Base-by-base conservation (phyloP, 108 stramenopile species). In the Skeletonema tropicum region DNA sequence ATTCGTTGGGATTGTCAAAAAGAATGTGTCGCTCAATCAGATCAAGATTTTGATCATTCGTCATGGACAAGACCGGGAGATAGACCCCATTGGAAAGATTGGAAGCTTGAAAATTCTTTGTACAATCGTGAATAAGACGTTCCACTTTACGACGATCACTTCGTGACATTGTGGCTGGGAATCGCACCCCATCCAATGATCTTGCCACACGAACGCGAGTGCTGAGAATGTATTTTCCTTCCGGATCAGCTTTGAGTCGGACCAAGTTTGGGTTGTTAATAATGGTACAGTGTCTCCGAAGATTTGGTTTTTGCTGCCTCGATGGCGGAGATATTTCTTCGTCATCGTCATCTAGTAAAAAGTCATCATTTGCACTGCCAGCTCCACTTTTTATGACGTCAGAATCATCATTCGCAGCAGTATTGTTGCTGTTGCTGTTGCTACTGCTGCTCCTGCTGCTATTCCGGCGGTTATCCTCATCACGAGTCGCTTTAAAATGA, bases 161-260 rank as follows among this genome's bases (percentile, higher is more conserved):
- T 13, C 89, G 64, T 35, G 83, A 77, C 84, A 92, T 92, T 26
- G 88, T 85, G 11, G 94, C 83, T 9, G 94, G 91, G 74, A 97
- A 93, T 9, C 85, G 77, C 39, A 95, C 83, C 26, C 95, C 94
- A 48, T 92, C 82, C 36, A 97, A 79, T 5, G 87, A 89, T 30
- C 96, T 80, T 6, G 94, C 94, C 10, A 94, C 88, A 33, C 96
- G 89, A 79, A 97, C 94, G 3, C 96, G 87, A 12, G 96, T 96
- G 41, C 92, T 92, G 41, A 95, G 33, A 38, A 97, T 93, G 66
- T 96, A 97, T 70, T 91, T 75, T 12, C 91, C 91, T 13, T 83
- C 77, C 8, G 93, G 91, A 79, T 96, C 91, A 46, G 86, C 68
- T 60, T 76, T 48, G 65, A 73, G 90, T n/a, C 87, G 80, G 35